phyloP scores from a whole-genome alignment of 345 rosid species.

The Citrus sp. region DNA sequence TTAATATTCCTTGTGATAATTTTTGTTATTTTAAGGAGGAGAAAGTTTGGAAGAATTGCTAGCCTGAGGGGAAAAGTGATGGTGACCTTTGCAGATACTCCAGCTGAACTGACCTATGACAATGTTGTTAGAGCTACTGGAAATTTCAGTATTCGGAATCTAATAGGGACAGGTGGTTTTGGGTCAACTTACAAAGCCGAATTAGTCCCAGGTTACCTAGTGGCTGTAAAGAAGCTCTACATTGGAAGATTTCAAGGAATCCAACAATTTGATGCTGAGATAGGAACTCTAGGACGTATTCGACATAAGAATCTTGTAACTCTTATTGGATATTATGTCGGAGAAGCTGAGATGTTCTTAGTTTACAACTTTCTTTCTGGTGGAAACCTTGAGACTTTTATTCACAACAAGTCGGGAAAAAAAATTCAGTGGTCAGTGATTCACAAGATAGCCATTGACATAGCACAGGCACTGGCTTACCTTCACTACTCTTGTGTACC shows the following conservation, averaged over 20 bases:
- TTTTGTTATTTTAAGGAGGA: constrained; percentile 26
- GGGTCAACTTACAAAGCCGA: constrained; percentile 76
- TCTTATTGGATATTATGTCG: constrained; percentile 52
- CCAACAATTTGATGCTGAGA: constrained; percentile 72
- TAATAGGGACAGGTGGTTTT: constrained; percentile 66
- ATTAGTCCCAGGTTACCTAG: constrained; percentile 47
- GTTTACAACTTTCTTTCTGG: constrained; percentile 66
- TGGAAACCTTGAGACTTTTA: constrained; percentile 69
- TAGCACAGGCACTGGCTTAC: constrained; percentile 66
- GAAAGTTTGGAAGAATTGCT: constrained; percentile 21
- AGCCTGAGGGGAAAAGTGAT: constrained; percentile 36
- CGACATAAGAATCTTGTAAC: constrained; percentile 68
- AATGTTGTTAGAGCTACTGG: constrained; percentile 55
- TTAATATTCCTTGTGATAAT: constrained; percentile 20
- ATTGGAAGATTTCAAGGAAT: constrained; percentile 58
- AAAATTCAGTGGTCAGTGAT: constrained; percentile 44
- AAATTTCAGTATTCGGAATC: constrained; percentile 48
- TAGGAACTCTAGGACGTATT: constrained; percentile 54
- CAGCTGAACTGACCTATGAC: constrained; percentile 47
- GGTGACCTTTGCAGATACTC: constrained; percentile 60
- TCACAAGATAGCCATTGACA: constrained; percentile 55
- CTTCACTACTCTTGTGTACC: constrained; percentile 65
- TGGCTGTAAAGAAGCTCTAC: constrained; percentile 66
- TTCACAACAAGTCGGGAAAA: constrained; percentile 41
- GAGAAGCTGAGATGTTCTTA: constrained; percentile 62